Conservation (phyloP, 2,329 filamentous ascomycete genomes). For the Domatiomyces catenatus region DNA sequence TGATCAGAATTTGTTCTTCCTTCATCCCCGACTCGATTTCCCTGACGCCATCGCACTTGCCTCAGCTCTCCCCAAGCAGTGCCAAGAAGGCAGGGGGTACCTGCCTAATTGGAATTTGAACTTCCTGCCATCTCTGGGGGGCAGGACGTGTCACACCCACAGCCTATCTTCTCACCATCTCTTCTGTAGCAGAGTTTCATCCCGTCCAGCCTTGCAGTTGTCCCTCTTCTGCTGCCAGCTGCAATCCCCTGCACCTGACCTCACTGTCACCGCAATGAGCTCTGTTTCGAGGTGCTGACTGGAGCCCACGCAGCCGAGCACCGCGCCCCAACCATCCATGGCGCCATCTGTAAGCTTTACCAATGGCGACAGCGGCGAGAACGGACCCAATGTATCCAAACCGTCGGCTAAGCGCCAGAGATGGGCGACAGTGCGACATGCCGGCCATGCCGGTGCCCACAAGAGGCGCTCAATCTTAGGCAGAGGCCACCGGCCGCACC, state of each 20-base stretch:
- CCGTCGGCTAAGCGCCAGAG: conserved; percentile 58
- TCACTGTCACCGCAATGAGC: neutral
- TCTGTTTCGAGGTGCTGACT: neutral
- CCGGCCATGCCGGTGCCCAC: conserved; percentile 54
- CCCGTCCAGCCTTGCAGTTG: neutral
- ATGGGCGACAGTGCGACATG: conserved; percentile 90
- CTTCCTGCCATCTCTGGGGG: neutral
- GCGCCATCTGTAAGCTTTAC: neutral
- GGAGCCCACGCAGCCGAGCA: neutral
- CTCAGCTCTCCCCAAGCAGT: neutral
- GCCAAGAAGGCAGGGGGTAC: neutral
- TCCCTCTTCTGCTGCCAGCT: too few relatives aligned
- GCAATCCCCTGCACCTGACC: neutral
- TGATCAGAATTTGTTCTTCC: neutral
- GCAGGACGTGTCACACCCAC: neutral
- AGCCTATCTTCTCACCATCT: neutral
- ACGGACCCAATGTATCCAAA: conserved; percentile 32
- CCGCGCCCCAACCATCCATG: neutral
- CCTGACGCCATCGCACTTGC: neutral
- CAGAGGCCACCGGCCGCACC: conserved; percentile 49
- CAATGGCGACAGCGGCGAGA: neutral
- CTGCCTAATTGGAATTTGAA: neutral
- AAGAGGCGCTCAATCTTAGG: conserved; percentile 76
- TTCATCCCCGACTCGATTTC: neutral
- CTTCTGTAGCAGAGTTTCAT: neutral